Evolutionary conservation across 176 grass and related monocot genomes (phyloP), one percentile per base, ranked within the genome.

Genomic region (Elaeis guineensis): DNA sequence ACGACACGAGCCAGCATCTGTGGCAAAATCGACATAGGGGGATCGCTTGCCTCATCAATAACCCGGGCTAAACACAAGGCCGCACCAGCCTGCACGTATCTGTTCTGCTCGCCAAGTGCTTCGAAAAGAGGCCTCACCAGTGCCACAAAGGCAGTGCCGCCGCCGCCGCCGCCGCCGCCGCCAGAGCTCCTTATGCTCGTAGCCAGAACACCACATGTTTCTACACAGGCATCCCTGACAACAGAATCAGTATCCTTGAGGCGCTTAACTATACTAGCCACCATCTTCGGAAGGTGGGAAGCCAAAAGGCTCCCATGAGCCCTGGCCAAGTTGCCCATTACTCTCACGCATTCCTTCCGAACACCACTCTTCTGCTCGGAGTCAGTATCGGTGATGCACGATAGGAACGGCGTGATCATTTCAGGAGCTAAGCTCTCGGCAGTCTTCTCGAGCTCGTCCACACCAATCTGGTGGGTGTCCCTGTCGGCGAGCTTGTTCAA

Each of bases 401-500:
- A 89, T 30, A 98, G 75, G 75, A 98, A 98, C 3, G 93, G 79
- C 21, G 73, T 67, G 26, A 98, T 77, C 81, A 85, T 89, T 19
- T 98, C 93, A 7, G 81, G 78, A 54, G 76, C 20, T 5, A 98
- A 61, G 5, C 76, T 20, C 3, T 86, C 78, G 3, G 77, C 79
- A 0, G 73, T 39, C 67, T 69, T 75, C 32, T 98, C 77, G 12
- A 98, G 81, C 72, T 92, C 93, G 44, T 67, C 56, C 17, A 82
- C 57, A 8, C 84, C 93, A 55, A 98, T 79, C 73, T 88, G 93
- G 52, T 98, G 86, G 1, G 87, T 92, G 81, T 98, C 93, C 57
- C 93, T 19, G 23, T 98, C 93, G 0, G 70, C 82, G 18, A 98
- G 83, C 81, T 98, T 98, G 75, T 98, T 92, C 11, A 98, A 74